Conservation (phyloP, 257 asterid species). For the Nicotiana sylvestris region DNA sequence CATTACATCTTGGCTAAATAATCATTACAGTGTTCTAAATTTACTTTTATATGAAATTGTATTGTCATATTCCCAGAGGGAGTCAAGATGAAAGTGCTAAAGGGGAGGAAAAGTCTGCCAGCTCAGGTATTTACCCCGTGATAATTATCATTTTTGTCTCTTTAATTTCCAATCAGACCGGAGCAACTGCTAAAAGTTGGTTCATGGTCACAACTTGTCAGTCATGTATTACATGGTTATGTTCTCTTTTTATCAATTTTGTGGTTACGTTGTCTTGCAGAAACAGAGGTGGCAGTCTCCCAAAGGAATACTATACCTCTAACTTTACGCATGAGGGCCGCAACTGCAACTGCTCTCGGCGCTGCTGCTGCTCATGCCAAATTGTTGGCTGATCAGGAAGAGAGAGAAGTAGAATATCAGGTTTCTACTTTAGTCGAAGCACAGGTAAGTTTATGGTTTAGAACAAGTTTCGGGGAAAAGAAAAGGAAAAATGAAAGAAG, state of each 20-base stretch:
- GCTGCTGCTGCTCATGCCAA: constrained; percentile 92
- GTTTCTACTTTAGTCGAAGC: constrained; percentile 63
- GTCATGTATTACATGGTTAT: not conserved
- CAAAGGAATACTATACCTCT: constrained; percentile 50
- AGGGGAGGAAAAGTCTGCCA: not conserved
- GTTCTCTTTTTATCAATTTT: constrained; percentile 7
- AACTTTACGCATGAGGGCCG: constrained; percentile 72
- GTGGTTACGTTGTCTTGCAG: constrained; percentile 27
- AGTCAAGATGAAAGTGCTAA: constrained; percentile 8
- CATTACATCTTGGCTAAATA: not conserved
- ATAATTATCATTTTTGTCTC: not conserved
- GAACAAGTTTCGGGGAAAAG: not conserved
- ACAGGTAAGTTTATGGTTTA: constrained; percentile 44
- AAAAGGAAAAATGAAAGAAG: not conserved
- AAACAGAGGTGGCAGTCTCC: constrained; percentile 28
- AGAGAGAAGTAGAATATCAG: constrained; percentile 65
- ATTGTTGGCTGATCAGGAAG: constrained; percentile 90
- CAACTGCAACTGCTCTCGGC: constrained; percentile 85
- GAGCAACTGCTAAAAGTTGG: not conserved
- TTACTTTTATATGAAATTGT: not conserved
- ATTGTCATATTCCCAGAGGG: not conserved
- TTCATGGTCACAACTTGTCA: constrained; percentile 1
- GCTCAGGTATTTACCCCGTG: constrained; percentile 12
- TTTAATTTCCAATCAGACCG: not conserved
- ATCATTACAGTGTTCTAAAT: not conserved